These are phyloP conservation scores for Populus alba DNA, from an alignment of 345 rosid species.

Conservation along the genomic window DNA sequence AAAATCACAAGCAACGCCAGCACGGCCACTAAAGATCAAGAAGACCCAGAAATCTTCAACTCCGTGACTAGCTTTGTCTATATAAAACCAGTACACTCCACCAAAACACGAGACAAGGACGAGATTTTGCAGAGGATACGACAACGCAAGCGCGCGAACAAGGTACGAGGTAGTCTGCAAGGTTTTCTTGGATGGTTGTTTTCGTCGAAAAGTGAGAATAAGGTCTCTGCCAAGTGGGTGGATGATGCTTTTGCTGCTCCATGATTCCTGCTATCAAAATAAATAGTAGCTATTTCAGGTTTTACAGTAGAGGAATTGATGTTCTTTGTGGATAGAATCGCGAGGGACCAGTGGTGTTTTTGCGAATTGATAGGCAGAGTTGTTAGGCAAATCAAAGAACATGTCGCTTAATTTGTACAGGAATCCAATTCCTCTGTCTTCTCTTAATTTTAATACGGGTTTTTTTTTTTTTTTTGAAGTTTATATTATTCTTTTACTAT, in stretches of 20 bases:
- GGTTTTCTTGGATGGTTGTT: conserved; percentile 22
- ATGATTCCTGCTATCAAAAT: neutral
- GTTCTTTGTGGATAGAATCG: neutral
- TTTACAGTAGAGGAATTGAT: neutral
- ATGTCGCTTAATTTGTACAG: neutral
- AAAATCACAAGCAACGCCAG: neutral
- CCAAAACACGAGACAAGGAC: conserved; percentile 31
- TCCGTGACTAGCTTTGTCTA: conserved; percentile 28
- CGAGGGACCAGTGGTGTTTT: neutral
- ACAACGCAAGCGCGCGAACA: conserved; percentile 42
- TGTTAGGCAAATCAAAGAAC: neutral
- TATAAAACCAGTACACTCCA: conserved; percentile 30
- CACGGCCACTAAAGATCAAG: conserved; percentile 11
- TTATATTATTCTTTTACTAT: neutral
- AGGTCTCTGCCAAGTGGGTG: conserved; percentile 31
- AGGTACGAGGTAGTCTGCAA: conserved; percentile 24
- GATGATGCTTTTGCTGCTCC: conserved; percentile 58
- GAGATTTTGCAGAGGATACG: conserved; percentile 44
- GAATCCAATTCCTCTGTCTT: neutral
- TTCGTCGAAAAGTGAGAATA: neutral
- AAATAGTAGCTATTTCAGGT: neutral
- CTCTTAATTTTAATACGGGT: neutral
- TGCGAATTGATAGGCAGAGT: neutral
- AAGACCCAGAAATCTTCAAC: conserved; percentile 11
- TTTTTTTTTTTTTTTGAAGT: neutral